Base-by-base conservation (phyloP, 1,284 basidiomycete genomes). In the Trametes sp. region DNA sequence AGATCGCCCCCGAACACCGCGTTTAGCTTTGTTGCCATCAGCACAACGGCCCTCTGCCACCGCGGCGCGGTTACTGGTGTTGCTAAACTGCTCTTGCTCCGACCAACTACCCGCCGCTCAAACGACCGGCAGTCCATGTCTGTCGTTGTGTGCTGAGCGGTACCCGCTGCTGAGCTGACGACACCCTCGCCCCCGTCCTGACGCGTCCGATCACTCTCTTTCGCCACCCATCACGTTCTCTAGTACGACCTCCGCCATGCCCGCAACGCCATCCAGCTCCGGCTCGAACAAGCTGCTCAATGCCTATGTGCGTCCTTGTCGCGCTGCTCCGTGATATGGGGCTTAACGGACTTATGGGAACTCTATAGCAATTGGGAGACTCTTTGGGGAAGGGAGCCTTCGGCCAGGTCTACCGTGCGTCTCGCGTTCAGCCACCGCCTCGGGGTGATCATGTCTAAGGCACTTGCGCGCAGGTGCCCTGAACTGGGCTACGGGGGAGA, bases 401-500 rank as follows among this genome's bases (percentile, higher is more conserved):
- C 72, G 96, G 94, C 14, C 93, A 95, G 74, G 96, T 98, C 67
- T 98, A 96, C 77, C 91, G 95, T 90, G 82, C 79, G 87, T 86
- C 38, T 38, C 38, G n/a, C 53, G 52, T 49, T 24, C 56, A 44
- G 26, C 26, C 21, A 49, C 28, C 45, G 13, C 54, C 31, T 50
- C 3, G 50, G 28, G 28, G 35, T 42, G 48, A 52, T n/a, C n/a
- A n/a, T 24, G n/a, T 33, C 33, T 59, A 38, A 63, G 52, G 61
- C 36, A 35, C 16, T 41, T 54, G 36, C 59, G 26, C 23, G 6
- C 68, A 94, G 92, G 94, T 72, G 95, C 95, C 35, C 84, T 99
- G 75, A 98, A 98, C 75, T 98, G 95, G 89, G 92, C 92, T 38
- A 98, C 95, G 26, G 96, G 96, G 51, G 96, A 98, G 81, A 96